phyloP scores from a whole-genome alignment of 2,329 filamentous ascomycete genomes.

The Paecilomyces dactylethromorphus region DNA sequence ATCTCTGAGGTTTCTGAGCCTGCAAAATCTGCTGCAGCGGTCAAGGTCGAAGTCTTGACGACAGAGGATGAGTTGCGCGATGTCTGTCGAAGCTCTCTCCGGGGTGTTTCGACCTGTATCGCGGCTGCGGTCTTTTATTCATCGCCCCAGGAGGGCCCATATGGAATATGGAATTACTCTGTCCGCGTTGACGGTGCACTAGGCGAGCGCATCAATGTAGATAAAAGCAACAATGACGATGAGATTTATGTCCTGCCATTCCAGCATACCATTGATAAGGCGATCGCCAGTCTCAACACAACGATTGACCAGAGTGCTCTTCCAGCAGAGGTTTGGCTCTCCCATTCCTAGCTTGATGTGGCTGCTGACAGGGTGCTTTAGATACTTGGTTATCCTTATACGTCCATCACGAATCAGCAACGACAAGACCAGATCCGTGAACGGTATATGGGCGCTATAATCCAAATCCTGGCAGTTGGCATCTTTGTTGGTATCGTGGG shows the following conservation, averaged over 20 bases:
- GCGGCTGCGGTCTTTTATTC: constrained; percentile 68
- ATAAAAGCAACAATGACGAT: constrained; percentile 62
- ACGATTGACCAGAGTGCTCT: constrained; percentile 34
- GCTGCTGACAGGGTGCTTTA: constrained; percentile 7
- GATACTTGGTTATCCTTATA: constrained; percentile 68
- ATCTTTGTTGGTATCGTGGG: constrained; percentile 76
- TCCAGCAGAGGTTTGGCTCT: constrained; percentile 25
- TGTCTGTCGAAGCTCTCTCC: constrained; percentile 57
- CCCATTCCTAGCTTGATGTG: background rate
- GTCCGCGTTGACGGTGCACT: constrained; percentile 69
- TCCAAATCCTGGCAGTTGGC: constrained; percentile 68
- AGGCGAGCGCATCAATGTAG: constrained; percentile 57
- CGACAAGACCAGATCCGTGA: constrained; percentile 59
- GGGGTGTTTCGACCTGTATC: constrained; percentile 65
- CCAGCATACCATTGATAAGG: constrained; percentile 68
- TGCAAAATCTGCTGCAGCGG: constrained; percentile 42
- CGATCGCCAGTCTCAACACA: constrained; percentile 56
- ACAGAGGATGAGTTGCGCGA: constrained; percentile 53
- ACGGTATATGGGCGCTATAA: constrained; percentile 65
- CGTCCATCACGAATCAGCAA: constrained; percentile 62
- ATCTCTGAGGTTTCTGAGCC: constrained; percentile 57
- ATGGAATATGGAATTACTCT: constrained; percentile 77
- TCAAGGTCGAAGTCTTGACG: constrained; percentile 45
- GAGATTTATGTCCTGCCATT: constrained; percentile 74
- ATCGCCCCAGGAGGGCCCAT: constrained; percentile 64